These are phyloP conservation scores for Pterocarpus santalinus DNA, from an alignment of 306 rosid genomes.

Conservation along the genomic window DNA sequence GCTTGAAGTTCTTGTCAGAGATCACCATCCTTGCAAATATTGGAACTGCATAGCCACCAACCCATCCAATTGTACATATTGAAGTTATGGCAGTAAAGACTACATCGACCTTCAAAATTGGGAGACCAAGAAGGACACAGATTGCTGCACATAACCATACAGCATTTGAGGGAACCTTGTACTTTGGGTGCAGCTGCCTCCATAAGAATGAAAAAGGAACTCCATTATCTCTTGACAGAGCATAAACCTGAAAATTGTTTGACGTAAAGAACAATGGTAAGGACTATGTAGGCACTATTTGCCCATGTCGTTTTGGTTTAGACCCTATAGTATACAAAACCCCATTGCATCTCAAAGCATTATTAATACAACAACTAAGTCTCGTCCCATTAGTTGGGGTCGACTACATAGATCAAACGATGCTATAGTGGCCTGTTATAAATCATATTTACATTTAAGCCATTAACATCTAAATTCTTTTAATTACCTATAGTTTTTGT, in stretches of 20 bases:
- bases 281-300: not conserved
- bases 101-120: constrained; percentile 76
- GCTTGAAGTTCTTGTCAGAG: constrained; percentile 75
- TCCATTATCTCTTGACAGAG: constrained; percentile 83
- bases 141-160: constrained; percentile 93
- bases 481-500: no score
- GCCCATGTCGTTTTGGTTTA: no score
- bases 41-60: constrained; percentile 92
- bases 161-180: constrained; percentile 84
- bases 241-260: constrained; percentile 73
- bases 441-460: no score
- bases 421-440: no score
- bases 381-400: no score
- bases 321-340: no score
- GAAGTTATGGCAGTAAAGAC: constrained; percentile 86
- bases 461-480: no score
- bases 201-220: constrained; percentile 77
- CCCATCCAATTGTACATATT: constrained; percentile 85
- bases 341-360: no score
- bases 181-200: constrained; percentile 77
- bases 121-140: constrained; percentile 82
- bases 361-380: no score
- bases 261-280: constrained; percentile 13
- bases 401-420: no score
- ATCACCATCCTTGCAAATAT: constrained; percentile 82